These are phyloP conservation scores for Imleria badia DNA, from an alignment of 768 basidiomycete genomes.

Conservation along the genomic window DNA sequence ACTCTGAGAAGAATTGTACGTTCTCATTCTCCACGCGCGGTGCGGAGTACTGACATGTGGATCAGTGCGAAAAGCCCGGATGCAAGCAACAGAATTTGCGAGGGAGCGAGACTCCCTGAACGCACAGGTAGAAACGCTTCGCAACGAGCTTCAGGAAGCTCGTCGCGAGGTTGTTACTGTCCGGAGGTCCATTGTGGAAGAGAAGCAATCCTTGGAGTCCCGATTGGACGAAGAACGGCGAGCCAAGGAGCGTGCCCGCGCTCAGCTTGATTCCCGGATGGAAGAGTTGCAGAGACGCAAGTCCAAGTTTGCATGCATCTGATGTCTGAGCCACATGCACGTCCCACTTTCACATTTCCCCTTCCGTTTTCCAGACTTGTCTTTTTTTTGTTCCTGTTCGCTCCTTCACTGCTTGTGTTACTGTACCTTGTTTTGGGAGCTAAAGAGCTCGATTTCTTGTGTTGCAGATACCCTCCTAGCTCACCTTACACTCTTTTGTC, in stretches of 20 bases:
- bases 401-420: constrained; percentile 30
- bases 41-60: constrained; percentile 6
- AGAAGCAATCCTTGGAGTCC: constrained; percentile 84
- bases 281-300: constrained; percentile 82
- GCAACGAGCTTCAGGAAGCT: constrained; percentile 71
- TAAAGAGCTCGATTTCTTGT: constrained; percentile 22
- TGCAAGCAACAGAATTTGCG: constrained; percentile 89
- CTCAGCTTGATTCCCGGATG: constrained; percentile 85
- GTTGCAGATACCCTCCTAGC: constrained; percentile 31
- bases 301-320: constrained; percentile 91
- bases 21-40: constrained; percentile 20
- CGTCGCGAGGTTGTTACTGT: constrained; percentile 78
- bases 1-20: constrained; percentile 92
- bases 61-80: constrained; percentile 87
- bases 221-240: constrained; percentile 83
- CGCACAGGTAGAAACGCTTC: constrained; percentile 62
- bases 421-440: constrained; percentile 29
- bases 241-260: constrained; percentile 85
- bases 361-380: not conserved
- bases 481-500: constrained; percentile 17
- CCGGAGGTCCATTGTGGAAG: constrained; percentile 79
- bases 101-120: constrained; percentile 80
- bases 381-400: constrained; percentile 10
- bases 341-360: constrained; percentile 4
- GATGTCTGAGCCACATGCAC: constrained; percentile 20